Conservation (phyloP, 495 filamentous ascomycete species). For the Rhypophila decipiens region DNA sequence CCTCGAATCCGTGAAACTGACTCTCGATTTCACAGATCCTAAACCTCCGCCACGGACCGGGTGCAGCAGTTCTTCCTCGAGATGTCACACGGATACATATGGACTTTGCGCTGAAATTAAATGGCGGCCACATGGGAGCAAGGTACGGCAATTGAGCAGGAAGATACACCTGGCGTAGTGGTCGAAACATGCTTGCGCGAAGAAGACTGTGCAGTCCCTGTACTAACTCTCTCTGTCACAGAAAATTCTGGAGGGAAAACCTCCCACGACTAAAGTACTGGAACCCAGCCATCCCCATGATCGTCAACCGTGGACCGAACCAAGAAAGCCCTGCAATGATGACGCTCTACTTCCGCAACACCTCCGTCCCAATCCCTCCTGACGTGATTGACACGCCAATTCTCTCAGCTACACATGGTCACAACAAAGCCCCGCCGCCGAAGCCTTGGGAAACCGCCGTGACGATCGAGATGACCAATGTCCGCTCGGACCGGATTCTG, state of each 20-base stretch:
- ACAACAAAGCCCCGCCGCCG: slow-evolving; percentile 34
- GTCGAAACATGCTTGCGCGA: neutral
- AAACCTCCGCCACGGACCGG: slow-evolving; percentile 65
- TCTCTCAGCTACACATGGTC: slow-evolving; percentile 28
- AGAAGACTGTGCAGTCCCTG: neutral
- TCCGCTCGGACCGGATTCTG: slow-evolving; percentile 59
- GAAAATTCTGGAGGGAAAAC: slow-evolving; percentile 80
- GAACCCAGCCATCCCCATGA: slow-evolving; percentile 81
- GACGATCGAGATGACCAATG: slow-evolving; percentile 59
- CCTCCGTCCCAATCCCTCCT: slow-evolving; percentile 19
- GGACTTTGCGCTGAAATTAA: slow-evolving; percentile 62
- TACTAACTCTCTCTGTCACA: slow-evolving; percentile 18
- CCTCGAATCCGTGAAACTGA: no score
- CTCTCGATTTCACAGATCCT: slow-evolving; percentile 51
- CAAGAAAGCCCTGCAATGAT: slow-evolving; percentile 57
- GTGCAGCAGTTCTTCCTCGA: slow-evolving; percentile 71
- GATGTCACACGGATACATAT: slow-evolving; percentile 80
- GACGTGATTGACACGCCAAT: slow-evolving; percentile 18
- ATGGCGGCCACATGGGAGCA: slow-evolving; percentile 71
- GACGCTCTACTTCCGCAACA: slow-evolving; percentile 63
- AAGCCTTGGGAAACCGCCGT: slow-evolving; percentile 37
- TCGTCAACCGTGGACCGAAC: slow-evolving; percentile 59
- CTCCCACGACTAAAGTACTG: slow-evolving; percentile 88
- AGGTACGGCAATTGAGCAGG: slow-evolving; percentile 45
- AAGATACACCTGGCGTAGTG: neutral